These are phyloP conservation scores for Penicillium steckii DNA, from an alignment of 495 filamentous ascomycete species.

Conservation along the genomic window DNA sequence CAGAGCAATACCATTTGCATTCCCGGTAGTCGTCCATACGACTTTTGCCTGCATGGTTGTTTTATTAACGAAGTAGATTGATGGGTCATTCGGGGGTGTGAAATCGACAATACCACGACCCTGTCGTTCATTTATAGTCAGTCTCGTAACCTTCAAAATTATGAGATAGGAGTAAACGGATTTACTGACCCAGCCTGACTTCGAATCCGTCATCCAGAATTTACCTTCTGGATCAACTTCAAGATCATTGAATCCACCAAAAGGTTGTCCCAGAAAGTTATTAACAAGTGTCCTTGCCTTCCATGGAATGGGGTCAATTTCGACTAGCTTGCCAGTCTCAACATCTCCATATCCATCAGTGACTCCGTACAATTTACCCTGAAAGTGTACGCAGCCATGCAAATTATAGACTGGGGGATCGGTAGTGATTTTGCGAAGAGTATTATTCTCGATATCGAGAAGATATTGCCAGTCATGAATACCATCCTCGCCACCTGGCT, in stretches of 20 bases:
- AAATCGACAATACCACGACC: conserved; percentile 10
- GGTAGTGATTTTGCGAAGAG: conserved; percentile 6
- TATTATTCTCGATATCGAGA: conserved; percentile 10
- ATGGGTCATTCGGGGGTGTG: conserved; percentile 25
- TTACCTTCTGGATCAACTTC: conserved; percentile 10
- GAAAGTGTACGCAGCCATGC: conserved; percentile 14
- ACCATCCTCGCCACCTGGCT: conserved; percentile 9
- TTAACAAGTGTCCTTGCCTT: conserved; percentile 8
- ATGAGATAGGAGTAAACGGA: not conserved
- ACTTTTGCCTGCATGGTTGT: conserved; percentile 52
- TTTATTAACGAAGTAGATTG: conserved; percentile 29
- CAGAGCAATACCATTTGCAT: conserved; percentile 72
- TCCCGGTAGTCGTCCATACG: conserved; percentile 76
- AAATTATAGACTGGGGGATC: conserved; percentile 10
- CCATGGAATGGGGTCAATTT: conserved; percentile 4
- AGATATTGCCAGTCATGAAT: conserved; percentile 17
- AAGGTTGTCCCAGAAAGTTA: conserved; percentile 15
- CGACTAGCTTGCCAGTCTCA: conserved; percentile 1
- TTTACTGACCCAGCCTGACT: conserved; percentile 1
- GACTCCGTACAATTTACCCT: conserved; percentile 8
- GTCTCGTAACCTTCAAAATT: not conserved
- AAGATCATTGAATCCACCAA: conserved; percentile 14
- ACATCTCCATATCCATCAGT: conserved; percentile 9
- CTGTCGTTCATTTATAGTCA: not conserved
- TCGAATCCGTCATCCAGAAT: conserved; percentile 16